Percentiles rank a stretch among this genome's conserved stretches.
phyloP scores from a whole-genome alignment of 371 early-diverging fungal species.

The Syncephalastrum monosporum region DNA sequence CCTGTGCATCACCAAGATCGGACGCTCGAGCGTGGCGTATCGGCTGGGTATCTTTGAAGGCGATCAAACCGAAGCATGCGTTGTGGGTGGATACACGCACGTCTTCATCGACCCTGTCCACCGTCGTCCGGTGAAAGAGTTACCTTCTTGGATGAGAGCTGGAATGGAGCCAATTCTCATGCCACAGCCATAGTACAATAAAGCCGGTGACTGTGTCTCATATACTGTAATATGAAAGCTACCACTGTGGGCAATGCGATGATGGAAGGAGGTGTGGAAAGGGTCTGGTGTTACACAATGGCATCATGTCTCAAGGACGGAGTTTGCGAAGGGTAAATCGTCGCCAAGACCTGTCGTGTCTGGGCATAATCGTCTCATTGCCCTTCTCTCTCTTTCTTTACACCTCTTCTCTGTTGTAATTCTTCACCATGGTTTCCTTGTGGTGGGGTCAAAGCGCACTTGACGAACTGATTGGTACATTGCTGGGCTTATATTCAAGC shows the following conservation, averaged over 20 bases:
- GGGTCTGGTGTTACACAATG: no score
- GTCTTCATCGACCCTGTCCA: conserved; percentile 42
- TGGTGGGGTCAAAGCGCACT: conserved; percentile 46
- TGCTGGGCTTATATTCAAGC: background rate
- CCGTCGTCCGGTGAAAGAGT: conserved; percentile 30
- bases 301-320: no score
- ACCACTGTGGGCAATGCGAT: no score
- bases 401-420: conserved; percentile 8
- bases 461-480: conserved; percentile 44
- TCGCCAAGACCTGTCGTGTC: no score
- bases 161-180: conserved; percentile 17
- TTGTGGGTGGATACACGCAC: conserved; percentile 48
- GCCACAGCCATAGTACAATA: no score
- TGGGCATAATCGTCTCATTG: conserved; percentile 1
- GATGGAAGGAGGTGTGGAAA: no score
- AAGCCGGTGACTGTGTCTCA: no score
- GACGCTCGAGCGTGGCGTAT: conserved; percentile 58
- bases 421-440: conserved; percentile 30
- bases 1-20: conserved; percentile 51
- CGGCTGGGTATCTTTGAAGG: conserved; percentile 61
- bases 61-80: conserved; percentile 31
- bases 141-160: conserved; percentile 23
- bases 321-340: no score
- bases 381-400: conserved; percentile 11
- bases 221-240: no score